These are phyloP conservation scores for Talaromyces sp. DNA, from an alignment of 2,329 filamentous ascomycete genomes.

Conservation along the genomic window DNA sequence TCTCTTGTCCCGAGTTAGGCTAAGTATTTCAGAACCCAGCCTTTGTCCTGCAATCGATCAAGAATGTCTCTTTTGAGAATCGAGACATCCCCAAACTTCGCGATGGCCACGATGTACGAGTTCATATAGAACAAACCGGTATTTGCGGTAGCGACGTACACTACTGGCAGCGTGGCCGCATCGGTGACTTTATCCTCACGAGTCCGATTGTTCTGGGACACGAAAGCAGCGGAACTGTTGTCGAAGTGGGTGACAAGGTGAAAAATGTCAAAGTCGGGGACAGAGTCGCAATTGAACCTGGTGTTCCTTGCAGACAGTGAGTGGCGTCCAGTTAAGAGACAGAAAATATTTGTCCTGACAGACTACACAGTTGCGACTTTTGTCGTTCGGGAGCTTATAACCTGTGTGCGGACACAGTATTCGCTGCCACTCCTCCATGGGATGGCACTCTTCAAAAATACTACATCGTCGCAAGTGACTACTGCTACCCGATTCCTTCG, in stretches of 20 bases:
- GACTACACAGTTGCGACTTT: conserved; percentile 30
- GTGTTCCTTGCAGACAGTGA: conserved; percentile 35
- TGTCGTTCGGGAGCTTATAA: conserved; percentile 41
- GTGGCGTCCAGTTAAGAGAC: neutral
- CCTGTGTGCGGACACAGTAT: conserved; percentile 39
- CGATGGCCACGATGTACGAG: neutral
- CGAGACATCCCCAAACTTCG: neutral
- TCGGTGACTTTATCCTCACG: conserved; percentile 1
- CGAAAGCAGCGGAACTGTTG: neutral
- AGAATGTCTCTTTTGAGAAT: neutral
- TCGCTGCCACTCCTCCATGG: conserved; percentile 48
- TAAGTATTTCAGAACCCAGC: neutral
- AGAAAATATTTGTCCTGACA: neutral
- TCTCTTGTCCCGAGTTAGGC: neutral
- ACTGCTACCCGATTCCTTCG: conserved; percentile 42
- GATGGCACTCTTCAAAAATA: conserved; percentile 49
- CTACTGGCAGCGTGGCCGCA: conserved; percentile 3
- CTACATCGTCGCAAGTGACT: conserved; percentile 45
- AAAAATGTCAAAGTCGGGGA: conserved; percentile 42
- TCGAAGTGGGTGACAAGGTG: conserved; percentile 17
- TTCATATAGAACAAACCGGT: conserved; percentile 4
- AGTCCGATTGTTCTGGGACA: neutral
- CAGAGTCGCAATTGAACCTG: conserved; percentile 46
- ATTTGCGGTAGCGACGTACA: conserved; percentile 3
- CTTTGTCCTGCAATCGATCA: neutral